A percentile compares a stretch with the other conserved stretches of the same genome.
phyloP scores from a whole-genome alignment of 345 rosid species.

The Populus tremula region DNA sequence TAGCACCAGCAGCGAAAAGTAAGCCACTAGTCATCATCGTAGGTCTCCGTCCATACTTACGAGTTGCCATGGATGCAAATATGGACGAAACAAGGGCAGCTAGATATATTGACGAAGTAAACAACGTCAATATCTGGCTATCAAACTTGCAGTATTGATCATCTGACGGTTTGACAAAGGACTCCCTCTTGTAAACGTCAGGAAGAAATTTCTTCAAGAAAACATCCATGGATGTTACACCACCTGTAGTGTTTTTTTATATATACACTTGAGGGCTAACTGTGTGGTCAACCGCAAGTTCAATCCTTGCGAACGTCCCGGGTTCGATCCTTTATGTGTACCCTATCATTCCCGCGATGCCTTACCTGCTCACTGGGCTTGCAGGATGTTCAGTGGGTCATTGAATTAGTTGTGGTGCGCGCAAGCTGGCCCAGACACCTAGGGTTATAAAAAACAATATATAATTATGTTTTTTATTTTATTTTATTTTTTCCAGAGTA shows the following conservation, averaged over 20 bases:
- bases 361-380: too few relatives aligned
- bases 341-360: too few relatives aligned
- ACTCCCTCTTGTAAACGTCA: slow-evolving; percentile 21
- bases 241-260: slow-evolving; percentile 20
- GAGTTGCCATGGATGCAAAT: slow-evolving; percentile 9
- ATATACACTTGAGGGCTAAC: too few relatives aligned
- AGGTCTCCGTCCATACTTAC: slow-evolving; percentile 18
- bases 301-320: too few relatives aligned
- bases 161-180: slow-evolving; percentile 21
- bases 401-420: too few relatives aligned
- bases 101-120: slow-evolving; percentile 41
- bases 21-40: slow-evolving; percentile 27
- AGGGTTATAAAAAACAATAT: too few relatives aligned
- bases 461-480: too few relatives aligned
- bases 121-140: slow-evolving; percentile 31
- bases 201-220: slow-evolving; percentile 41
- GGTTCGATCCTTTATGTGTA: too few relatives aligned
- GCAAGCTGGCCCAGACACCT: too few relatives aligned
- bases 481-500: neutral
- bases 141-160: slow-evolving; percentile 41
- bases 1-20: slow-evolving; percentile 31
- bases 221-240: slow-evolving; percentile 41
- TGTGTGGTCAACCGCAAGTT: too few relatives aligned
- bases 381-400: too few relatives aligned
- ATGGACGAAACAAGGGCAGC: slow-evolving; percentile 35